Conservation (phyloP, 2,329 filamentous ascomycete genomes). For the Scedosporium apiospermum region DNA sequence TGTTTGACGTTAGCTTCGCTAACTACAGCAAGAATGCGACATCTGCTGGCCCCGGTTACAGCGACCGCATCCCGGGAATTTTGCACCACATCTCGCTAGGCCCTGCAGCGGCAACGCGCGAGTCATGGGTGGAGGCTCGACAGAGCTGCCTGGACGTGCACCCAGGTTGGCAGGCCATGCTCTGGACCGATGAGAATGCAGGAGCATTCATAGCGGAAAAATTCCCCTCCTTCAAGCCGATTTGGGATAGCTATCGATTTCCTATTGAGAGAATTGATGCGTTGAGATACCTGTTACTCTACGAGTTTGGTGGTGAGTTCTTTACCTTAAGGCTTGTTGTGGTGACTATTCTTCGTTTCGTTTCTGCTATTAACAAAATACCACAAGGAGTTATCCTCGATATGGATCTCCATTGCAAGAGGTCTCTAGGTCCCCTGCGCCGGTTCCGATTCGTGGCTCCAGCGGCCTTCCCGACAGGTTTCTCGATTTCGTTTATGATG, state of each 20-base stretch:
- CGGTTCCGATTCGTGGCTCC: conserved; percentile 31
- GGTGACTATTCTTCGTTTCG: background rate
- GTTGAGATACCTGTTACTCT: conserved; percentile 46
- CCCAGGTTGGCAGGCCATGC: conserved; percentile 21
- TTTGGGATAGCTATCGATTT: conserved; percentile 48
- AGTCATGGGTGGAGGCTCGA: conserved; percentile 19
- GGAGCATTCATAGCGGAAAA: conserved; percentile 55
- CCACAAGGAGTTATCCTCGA: conserved; percentile 11
- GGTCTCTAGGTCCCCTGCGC: conserved; percentile 26
- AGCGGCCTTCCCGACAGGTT: conserved; percentile 27
- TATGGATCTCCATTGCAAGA: conserved; percentile 27
- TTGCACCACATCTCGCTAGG: conserved; percentile 25
- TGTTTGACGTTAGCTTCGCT: conserved; percentile 23
- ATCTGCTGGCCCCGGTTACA: conserved; percentile 15
- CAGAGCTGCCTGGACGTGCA: conserved; percentile 23
- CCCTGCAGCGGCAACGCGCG: conserved; percentile 10
- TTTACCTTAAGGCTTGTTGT: background rate
- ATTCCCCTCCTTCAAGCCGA: conserved; percentile 57
- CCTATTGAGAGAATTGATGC: conserved; percentile 63
- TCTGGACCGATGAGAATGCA: conserved; percentile 36
- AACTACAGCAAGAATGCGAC: conserved; percentile 20
- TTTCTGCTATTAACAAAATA: background rate
- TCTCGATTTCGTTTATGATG: conserved; percentile 33
- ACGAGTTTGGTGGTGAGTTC: background rate
- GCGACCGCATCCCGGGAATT: conserved; percentile 22